Conservation (phyloP, 371 early-diverging fungal species). For the Vairimorpha ceranae region DNA sequence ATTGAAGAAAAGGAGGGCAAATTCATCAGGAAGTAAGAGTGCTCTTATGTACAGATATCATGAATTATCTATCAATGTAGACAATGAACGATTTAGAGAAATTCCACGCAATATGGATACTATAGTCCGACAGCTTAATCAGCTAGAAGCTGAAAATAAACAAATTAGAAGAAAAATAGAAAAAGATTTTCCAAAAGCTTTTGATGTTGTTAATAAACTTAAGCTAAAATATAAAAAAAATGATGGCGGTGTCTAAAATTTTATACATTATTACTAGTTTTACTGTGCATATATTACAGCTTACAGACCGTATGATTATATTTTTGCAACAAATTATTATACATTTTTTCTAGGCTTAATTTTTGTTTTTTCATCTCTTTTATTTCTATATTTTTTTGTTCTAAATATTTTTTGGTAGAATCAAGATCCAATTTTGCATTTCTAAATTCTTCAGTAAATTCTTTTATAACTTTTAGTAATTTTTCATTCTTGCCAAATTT, state of each 20-base stretch:
- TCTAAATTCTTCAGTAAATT: constrained; percentile 53
- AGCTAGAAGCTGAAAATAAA: background rate
- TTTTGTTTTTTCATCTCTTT: constrained; percentile 53
- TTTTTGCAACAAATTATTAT: background rate
- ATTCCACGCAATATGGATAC: background rate
- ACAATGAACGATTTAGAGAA: constrained; percentile 3
- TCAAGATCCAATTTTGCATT: constrained; percentile 52
- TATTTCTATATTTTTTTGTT: constrained; percentile 53
- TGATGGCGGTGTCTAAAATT: too few relatives aligned
- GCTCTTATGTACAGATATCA: background rate
- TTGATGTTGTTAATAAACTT: background rate
- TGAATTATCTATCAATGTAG: constrained; percentile 4
- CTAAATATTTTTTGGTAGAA: constrained; percentile 48
- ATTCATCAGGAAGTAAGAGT: background rate
- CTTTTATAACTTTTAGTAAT: constrained; percentile 35
- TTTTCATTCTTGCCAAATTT: constrained; percentile 44
- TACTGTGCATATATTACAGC: background rate
- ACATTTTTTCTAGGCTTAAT: constrained; percentile 26
- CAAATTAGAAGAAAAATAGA: background rate
- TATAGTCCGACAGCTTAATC: background rate
- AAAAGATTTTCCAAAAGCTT: background rate
- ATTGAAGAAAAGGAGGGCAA: background rate
- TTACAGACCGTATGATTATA: background rate
- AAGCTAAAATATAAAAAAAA: too few relatives aligned
- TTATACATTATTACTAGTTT: background rate